Base-by-base conservation (phyloP, 352 stramenopile genomes). In the Blastocystis sp. region DNA sequence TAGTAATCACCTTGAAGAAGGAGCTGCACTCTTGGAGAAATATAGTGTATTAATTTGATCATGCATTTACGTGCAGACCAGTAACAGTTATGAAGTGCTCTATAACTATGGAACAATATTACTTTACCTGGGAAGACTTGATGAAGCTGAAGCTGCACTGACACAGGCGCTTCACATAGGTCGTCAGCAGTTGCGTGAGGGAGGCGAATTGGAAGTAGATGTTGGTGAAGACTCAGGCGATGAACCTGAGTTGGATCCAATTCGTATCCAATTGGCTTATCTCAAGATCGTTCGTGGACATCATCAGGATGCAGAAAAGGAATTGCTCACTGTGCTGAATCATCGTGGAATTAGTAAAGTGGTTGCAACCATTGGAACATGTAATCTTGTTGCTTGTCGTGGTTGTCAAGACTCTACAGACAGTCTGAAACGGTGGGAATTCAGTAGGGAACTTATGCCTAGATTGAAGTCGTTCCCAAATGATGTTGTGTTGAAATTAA, bases 31-130 rank as follows among this genome's bases (percentile, higher is more conserved):
- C 20, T 45, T 85, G 37, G 73, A 85, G 73, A 85, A 85, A 39
- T 85, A 66, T 20, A 85, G 68, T 18, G 73, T 85, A 5, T 16
- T 6, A 9, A 2, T 26, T n/a, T 11, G 7, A 8, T 26, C 20
- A 20, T 50, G 8, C 3, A 13, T 6, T 85, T 2, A 85, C 8
- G 3, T 45, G 7, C 53, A 85, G 73, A 43, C 30, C 1, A 85
- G 73, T 34, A 39, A 85, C 20, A 85, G 73, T 26, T 85, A 85
- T 45, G 73, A 85, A 20, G 47, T 85, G 7, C 73, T 85, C 16
- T 85, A 85, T 43, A 85, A 85, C 30, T 85, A 85, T 45, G 73
- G 73, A 24, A 85, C 73, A 3, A 26, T 85, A 4, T 43, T 85
- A 11, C 59, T 85, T 53, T 85, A 85, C 53, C 41, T 20, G 11